phyloP scores from a whole-genome alignment of 1,139 yeast species.

The Pichia inconspicua region DNA sequence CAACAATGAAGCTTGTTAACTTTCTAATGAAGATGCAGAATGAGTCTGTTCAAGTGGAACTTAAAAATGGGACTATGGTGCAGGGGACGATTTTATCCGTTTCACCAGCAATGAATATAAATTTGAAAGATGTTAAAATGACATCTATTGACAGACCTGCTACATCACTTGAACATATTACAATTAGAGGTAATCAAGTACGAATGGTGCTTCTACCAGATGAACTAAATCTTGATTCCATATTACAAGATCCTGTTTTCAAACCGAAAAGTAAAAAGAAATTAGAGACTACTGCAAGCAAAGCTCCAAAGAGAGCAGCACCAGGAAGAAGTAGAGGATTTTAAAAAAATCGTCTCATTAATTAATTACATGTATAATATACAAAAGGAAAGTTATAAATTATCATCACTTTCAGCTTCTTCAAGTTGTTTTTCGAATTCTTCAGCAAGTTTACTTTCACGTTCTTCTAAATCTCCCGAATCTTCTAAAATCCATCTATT shows the following conservation, averaged over 20 bases:
- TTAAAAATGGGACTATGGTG: conserved; percentile 78
- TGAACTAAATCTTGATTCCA: conserved; percentile 70
- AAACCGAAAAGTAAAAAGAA: conserved; percentile 28
- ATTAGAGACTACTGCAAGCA: neutral
- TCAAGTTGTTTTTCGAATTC: conserved; percentile 20
- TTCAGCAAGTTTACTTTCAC: conserved; percentile 30
- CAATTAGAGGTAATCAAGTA: conserved; percentile 84
- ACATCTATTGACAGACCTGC: conserved; percentile 69
- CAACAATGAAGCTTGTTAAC: conserved; percentile 45
- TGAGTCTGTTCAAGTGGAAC: conserved; percentile 85
- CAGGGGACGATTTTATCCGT: conserved; percentile 72
- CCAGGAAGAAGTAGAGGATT: neutral
- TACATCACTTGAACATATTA: conserved; percentile 65
- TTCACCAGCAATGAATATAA: conserved; percentile 88
- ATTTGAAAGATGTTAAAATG: conserved; percentile 74
- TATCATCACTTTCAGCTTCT: neutral
- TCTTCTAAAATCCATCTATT: conserved; percentile 35
- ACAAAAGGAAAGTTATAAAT: neutral
- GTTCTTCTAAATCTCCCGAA: conserved; percentile 32
- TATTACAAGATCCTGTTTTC: conserved; percentile 55
- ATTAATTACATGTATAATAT: neutral
- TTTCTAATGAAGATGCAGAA: conserved; percentile 82
- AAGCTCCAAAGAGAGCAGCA: neutral
- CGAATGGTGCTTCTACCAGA: conserved; percentile 85
- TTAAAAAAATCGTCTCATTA: no score